phyloP scores from a whole-genome alignment of 1,284 basidiomycete species.

The Earliella scabrosa region DNA sequence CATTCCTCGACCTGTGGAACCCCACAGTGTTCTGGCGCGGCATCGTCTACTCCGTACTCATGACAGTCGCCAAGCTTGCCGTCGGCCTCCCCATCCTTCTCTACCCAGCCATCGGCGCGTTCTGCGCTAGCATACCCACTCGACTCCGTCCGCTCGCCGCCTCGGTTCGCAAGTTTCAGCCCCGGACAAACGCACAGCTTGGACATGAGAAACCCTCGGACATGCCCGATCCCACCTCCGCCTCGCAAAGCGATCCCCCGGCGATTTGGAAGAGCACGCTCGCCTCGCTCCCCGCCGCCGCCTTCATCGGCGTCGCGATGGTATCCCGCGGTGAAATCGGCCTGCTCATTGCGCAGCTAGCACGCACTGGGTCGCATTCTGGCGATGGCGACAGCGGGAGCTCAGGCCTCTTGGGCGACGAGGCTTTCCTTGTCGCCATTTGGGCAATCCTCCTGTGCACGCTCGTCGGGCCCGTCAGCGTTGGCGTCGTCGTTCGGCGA shows the following conservation, averaged over 20 bases:
- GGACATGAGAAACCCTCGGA: too few relatives aligned
- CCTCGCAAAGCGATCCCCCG: too few relatives aligned
- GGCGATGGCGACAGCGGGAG: conserved; percentile 2
- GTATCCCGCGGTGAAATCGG: conserved; percentile 59
- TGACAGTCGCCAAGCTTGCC: conserved; percentile 49
- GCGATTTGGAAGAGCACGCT: not conserved
- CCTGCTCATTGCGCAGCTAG: conserved; percentile 42
- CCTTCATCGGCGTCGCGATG: conserved; percentile 45
- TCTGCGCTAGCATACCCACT: not conserved
- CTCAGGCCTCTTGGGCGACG: conserved; percentile 37
- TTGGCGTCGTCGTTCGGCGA: conserved; percentile 35
- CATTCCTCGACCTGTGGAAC: conserved; percentile 51
- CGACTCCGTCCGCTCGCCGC: not conserved
- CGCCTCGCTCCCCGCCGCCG: conserved; percentile 21
- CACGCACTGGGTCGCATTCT: conserved; percentile 12
- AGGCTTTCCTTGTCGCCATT: conserved; percentile 47
- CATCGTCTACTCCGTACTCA: conserved; percentile 49
- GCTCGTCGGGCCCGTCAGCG: conserved; percentile 47
- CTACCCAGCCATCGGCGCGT: conserved; percentile 6
- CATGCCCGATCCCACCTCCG: not conserved
- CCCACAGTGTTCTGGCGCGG: conserved; percentile 54
- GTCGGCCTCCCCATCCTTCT: conserved; percentile 31
- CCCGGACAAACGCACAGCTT: not conserved
- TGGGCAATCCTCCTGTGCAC: conserved; percentile 58
- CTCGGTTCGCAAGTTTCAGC: not conserved